phyloP scores from a whole-genome alignment of 805 yeast genomes.

The Metschnikowia lunata region DNA sequence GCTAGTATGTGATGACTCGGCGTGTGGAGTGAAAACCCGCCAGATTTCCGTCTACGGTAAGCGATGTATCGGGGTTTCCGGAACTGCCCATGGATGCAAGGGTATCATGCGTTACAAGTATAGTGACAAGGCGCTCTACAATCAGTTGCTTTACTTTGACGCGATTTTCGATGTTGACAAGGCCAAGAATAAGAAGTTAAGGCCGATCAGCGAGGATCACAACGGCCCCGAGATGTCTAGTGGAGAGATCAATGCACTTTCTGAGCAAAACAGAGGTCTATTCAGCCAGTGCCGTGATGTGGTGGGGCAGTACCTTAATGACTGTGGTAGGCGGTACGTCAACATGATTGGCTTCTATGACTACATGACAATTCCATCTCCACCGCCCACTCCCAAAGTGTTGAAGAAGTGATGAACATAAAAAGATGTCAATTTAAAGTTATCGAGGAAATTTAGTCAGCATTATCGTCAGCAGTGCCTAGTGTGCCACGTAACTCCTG shows the following conservation, averaged over 20 bases:
- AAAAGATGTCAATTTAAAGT: too few relatives aligned
- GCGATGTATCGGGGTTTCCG: conserved; percentile 67
- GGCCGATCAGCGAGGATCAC: conserved; percentile 43
- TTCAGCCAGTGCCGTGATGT: conserved; percentile 54
- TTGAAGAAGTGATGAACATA: too few relatives aligned
- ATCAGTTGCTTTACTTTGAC: conserved; percentile 75
- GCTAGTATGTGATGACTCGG: conserved; percentile 77
- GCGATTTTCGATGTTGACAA: conserved; percentile 79
- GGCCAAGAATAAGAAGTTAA: conserved; percentile 54
- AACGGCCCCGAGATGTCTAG: conserved; percentile 19
- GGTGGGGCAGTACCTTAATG: conserved; percentile 66
- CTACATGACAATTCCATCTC: conserved; percentile 33
- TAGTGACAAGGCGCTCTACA: conserved; percentile 75
- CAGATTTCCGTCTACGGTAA: conserved; percentile 88
- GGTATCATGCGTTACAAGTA: conserved; percentile 80
- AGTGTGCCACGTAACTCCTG: conserved; percentile 69
- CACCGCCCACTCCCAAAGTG: neutral
- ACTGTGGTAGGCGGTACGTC: conserved; percentile 86
- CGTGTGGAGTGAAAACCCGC: conserved; percentile 76
- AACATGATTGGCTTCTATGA: conserved; percentile 79
- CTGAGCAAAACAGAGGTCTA: conserved; percentile 70
- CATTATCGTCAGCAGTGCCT: conserved; percentile 6
- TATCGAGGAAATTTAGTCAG: too few relatives aligned
- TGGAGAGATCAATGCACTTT: conserved; percentile 65
- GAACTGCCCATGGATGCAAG: conserved; percentile 60